Conservation (phyloP, 805 yeast genomes). For the Ogataea kodamae region DNA sequence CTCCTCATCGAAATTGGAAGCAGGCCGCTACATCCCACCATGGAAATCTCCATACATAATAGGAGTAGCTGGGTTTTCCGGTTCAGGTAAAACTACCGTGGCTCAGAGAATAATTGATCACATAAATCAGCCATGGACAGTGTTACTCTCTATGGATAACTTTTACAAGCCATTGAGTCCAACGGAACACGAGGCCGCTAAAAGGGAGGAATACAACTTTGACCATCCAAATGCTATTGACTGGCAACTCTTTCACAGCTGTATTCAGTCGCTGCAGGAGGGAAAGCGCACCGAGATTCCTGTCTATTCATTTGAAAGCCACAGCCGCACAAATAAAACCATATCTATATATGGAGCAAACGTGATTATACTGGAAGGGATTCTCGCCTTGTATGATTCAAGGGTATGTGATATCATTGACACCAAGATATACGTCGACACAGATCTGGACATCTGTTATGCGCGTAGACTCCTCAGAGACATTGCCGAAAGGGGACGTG, state of each 20-base stretch:
- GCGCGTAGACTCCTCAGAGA: constrained; percentile 87
- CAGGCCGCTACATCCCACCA: constrained; percentile 61
- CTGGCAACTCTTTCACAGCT: constrained; percentile 62
- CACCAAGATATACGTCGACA: constrained; percentile 85
- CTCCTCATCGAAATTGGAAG: constrained; percentile 11
- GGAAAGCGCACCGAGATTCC: constrained; percentile 72
- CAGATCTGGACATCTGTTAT: constrained; percentile 88
- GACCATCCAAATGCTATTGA: constrained; percentile 87
- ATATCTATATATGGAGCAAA: constrained; percentile 88
- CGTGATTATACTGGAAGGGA: constrained; percentile 88
- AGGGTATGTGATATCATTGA: constrained; percentile 75
- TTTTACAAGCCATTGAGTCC: constrained; percentile 73
- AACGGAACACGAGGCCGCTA: constrained; percentile 63
- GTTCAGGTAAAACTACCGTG: constrained; percentile 93
- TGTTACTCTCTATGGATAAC: constrained; percentile 83
- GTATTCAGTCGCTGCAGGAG: constrained; percentile 61
- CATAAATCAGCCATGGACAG: constrained; percentile 90
- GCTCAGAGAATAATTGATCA: constrained; percentile 78
- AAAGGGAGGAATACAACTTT: constrained; percentile 70
- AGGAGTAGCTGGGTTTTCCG: constrained; percentile 83
- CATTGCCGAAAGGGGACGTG: constrained; percentile 81
- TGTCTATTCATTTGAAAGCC: constrained; percentile 62
- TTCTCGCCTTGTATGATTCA: constrained; percentile 73
- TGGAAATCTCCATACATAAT: constrained; percentile 85
- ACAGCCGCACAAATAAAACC: constrained; percentile 57